Base-by-base conservation (phyloP, 805 yeast species). In the Lipomyces oligophaga region DNA sequence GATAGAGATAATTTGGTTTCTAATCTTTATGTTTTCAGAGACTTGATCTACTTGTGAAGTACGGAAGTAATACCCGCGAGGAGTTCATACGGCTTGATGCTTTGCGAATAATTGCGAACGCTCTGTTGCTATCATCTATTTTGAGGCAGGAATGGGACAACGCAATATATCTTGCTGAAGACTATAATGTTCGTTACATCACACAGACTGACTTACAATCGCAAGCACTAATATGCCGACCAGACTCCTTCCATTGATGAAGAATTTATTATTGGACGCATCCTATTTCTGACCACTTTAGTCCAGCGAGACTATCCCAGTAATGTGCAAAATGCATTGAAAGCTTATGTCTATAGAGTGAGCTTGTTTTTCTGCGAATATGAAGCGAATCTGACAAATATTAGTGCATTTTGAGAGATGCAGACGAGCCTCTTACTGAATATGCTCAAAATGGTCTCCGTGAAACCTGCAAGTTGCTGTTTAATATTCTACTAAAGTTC, bases 191-290 rank as follows among this genome's bases (percentile, higher is more conserved):
- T 34, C 10, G 28, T 5, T 27, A 7, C 11, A n/a, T 3, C 19
- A 15, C 24, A 2, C 30, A 26, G 8, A 26, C 13, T 13, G 8
- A 13, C 30, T 10, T 26, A 13, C 13, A 13, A 10, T 26, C 13
- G 13, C 30, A 10, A 26, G 13, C 13, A 21, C 5, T 15, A 25
- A 6, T 7, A 21, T 21, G 28, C 18, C 13, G 7, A 4, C 10
- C 31, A 50, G 55, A 16, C 26, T 18, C 34, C 46, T 5, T 13
- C 30, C 13, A 26, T 25, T 6, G 44, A 50, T 22, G 55, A 48
- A 25, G 53, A 52, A 25, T 39, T 48, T 33, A 43, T 48, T n/a
- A 34, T 41, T 5, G 41, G 55, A 18, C 40, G 55, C 11, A 48
- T 52, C 15, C 16, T 52, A 19, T 52, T 52, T 27, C 33, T 52